These are phyloP conservation scores for Rutstroemia sp. DNA, from an alignment of 2,329 filamentous ascomycete genomes.

Conservation along the genomic window DNA sequence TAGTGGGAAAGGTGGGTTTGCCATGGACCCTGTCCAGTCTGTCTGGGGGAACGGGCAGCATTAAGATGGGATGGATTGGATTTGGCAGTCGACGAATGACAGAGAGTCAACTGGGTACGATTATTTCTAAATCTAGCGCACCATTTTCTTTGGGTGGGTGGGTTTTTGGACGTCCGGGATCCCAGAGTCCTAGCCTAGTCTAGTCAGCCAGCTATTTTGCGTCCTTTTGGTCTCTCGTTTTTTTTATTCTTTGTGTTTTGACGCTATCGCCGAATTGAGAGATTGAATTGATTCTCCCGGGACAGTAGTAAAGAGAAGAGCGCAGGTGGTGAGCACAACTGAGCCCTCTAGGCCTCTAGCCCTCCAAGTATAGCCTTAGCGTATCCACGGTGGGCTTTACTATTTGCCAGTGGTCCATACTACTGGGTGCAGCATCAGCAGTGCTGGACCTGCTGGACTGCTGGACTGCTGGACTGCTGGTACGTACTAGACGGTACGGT, in stretches of 20 bases:
- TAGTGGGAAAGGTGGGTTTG: background rate
- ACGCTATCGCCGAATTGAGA: too few species aligned
- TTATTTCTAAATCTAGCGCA: slow-evolving; percentile 18
- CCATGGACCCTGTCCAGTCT: slow-evolving; percentile 2
- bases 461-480: background rate
- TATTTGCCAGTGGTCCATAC: background rate
- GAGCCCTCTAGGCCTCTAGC: too few species aligned
- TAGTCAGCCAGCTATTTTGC: too few species aligned
- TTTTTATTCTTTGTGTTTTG: too few species aligned
- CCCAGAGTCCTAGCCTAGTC: background rate
- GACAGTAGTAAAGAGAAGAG: too few species aligned
- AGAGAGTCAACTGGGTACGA: background rate
- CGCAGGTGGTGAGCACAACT: too few species aligned
- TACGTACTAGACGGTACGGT: background rate
- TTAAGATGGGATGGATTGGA: slow-evolving; percentile 21
- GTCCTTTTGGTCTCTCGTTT: too few species aligned
- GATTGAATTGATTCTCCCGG: too few species aligned
- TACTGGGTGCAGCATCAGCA: slow-evolving; percentile 1
- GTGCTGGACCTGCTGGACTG: background rate
- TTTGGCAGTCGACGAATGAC: slow-evolving; percentile 1
- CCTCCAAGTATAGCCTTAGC: too few species aligned
- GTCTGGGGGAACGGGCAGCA: slow-evolving; percentile 21
- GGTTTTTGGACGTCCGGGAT: background rate
- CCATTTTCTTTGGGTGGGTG: too few species aligned
- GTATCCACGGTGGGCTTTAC: too few species aligned